These are phyloP conservation scores for Globisporangium irregulare DNA, from an alignment of 352 stramenopile species.

Conservation along the genomic window DNA sequence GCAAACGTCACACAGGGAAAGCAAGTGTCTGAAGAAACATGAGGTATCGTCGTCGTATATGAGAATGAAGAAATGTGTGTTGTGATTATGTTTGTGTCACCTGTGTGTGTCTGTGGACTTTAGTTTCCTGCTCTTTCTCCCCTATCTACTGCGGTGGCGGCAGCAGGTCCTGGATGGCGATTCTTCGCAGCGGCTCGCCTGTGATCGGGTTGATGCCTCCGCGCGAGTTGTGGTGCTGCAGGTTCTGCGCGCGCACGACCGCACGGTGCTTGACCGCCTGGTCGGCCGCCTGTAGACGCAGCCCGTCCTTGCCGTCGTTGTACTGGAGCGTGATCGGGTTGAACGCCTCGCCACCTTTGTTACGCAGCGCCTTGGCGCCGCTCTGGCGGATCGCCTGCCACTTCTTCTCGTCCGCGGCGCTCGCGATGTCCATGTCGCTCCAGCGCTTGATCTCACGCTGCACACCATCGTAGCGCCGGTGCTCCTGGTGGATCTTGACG, in stretches of 20 bases:
- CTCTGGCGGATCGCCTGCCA: slow-evolving; percentile 52
- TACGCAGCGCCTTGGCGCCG: slow-evolving; percentile 82
- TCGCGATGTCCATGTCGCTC: slow-evolving; percentile 73
- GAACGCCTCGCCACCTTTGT: slow-evolving; percentile 85
- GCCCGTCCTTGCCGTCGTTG: slow-evolving; percentile 79
- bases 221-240: slow-evolving; percentile 81
- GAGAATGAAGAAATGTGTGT: background rate
- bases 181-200: slow-evolving; percentile 48
- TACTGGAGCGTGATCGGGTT: slow-evolving; percentile 88
- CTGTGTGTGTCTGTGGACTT: background rate
- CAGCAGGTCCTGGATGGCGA: slow-evolving; percentile 52
- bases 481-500: slow-evolving; percentile 59
- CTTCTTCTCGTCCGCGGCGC: slow-evolving; percentile 66
- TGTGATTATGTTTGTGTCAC: background rate
- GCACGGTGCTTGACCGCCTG: slow-evolving; percentile 72
- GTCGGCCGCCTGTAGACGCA: slow-evolving; percentile 64
- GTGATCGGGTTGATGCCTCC: slow-evolving; percentile 87
- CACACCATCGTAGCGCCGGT: slow-evolving; percentile 54
- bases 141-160: slow-evolving; percentile 21
- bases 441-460: slow-evolving; percentile 81
- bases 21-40: background rate
- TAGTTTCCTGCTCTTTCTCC: background rate
- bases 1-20: background rate
- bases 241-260: slow-evolving; percentile 69
- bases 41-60: background rate